Conservation (phyloP, 176 grass and related monocot species). For the Ensete glaucum region DNA sequence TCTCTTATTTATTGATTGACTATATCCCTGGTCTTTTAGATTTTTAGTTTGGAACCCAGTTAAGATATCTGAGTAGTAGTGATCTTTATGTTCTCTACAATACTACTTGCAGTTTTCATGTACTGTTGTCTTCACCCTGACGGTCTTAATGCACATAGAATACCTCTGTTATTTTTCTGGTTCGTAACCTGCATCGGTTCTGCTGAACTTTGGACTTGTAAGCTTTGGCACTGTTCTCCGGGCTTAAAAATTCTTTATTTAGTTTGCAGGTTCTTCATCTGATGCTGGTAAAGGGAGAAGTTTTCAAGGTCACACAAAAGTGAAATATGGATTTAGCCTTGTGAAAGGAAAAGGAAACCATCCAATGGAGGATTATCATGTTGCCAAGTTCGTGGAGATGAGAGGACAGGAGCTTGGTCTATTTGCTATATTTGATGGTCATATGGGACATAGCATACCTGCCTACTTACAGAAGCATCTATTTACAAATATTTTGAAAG, state of each 20-base stretch:
- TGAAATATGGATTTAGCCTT: slow-evolving; percentile 33
- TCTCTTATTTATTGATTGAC: too few species aligned
- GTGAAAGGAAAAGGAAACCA: slow-evolving; percentile 38
- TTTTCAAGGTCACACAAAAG: slow-evolving; percentile 12
- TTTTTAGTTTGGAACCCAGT: too few species aligned
- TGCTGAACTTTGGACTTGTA: not conserved
- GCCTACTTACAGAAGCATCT: slow-evolving; percentile 38
- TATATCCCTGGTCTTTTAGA: too few species aligned
- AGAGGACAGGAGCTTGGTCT: slow-evolving; percentile 29
- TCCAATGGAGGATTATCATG: slow-evolving; percentile 43
- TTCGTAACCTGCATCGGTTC: too few species aligned
- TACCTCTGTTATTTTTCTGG: too few species aligned
- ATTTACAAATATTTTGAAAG: slow-evolving; percentile 30
- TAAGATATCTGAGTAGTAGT: too few species aligned
- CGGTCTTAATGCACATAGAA: too few species aligned
- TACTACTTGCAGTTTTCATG: too few species aligned
- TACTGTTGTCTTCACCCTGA: too few species aligned
- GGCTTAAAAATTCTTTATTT: slow-evolving; percentile 12
- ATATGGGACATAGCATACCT: slow-evolving; percentile 33
- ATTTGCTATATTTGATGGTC: slow-evolving; percentile 38
- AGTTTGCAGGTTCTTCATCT: slow-evolving; percentile 13
- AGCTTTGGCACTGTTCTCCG: not conserved
- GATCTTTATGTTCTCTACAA: too few species aligned
- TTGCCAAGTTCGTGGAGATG: slow-evolving; percentile 25
- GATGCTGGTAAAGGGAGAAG: slow-evolving; percentile 22